Evolutionary conservation across 164 flowering plant species (phyloP), one percentile per base, ranked within the genome.

Genomic region (Houttuynia cordata): DNA sequence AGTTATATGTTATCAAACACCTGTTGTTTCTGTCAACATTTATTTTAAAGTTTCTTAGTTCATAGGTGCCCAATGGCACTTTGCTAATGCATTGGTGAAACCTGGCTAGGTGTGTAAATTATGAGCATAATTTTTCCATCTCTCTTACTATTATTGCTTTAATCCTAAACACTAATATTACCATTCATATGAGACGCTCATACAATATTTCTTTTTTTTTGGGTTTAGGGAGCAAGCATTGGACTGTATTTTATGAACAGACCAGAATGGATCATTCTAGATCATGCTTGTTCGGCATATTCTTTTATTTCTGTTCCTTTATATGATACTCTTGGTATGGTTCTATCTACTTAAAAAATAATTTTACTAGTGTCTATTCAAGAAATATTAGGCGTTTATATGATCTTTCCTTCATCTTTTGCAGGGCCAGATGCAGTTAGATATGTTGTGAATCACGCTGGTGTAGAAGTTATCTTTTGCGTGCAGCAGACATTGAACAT

Each of bases 281-380:
- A 94, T 75, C 97, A 94, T 80, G 96, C 99, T 45, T 94, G 99
- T 80, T 81, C 97, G 18, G 95, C 99, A 51, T 94, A 87, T 80
- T 94, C 99, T 20, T 84, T 61, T 66, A 69, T 83, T 57, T 91
- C 99, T 19, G 97, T 94, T 69, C 97, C 99, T 76, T 72, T 94
- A 63, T 94, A 94, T 67, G 99, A 94, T 68, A 88, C 99, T 68
- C 96, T 94, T 64, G 99, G 99, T 90, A 54, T 62, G 79, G 64
- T 23, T 21, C 62, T 65, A 34, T 47, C 51, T 51, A 19, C 18
- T 34, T 61, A 18, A 47, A 53, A 64, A 17, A 21, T 39, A 21
- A 42, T 59, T 47, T 34, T 20, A 25, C 41, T 39, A 51, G 47
- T 23, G 9, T 34, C 14, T 24, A 24, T 14, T 3, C 24, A 34